Base-by-base conservation (phyloP, 768 basidiomycete genomes). In the Suillus hirtellus region DNA sequence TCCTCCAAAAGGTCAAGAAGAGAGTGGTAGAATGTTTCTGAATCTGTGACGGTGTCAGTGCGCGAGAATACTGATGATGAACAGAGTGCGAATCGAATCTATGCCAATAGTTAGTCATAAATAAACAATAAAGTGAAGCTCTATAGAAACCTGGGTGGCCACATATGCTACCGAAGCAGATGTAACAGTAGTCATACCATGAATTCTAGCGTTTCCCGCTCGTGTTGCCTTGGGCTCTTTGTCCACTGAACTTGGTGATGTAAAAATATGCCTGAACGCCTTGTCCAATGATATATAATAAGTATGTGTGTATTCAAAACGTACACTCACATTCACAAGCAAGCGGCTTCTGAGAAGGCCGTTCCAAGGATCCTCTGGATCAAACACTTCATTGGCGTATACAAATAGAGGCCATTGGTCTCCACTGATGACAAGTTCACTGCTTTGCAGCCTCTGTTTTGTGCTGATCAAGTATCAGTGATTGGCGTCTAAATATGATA, bases 201-300 rank as follows among this genome's bases (percentile, higher is more conserved):
- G 69, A 37, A 69, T 63, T 10, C 60, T 24, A 7, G 65, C 62
- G 53, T 72, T 72, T 9, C 71, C 70, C 2, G 66, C 71, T 42
- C 65, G 43, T 2, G 73, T 72, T 2, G 73, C 73, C 60, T 68
- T 72, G 14, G 61, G 55, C 50, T 69, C 72, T 44, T 70, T 69
- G 37, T 74, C 65, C 8, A 73, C 71, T 9, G 71, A 73, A 52
- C 73, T 74, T 2, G 73, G 72, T 1, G 69, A 73, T 8, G 69
- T 76, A 52, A 76, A 76, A 19, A 76, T 61, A 61, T 73, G 70
- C 50, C 70, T 73, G 37, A 55, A 72, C 2, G 68, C 72, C 74
- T 74, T 38, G 21, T 46, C 5, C 5, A n/a, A 4, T 1, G 19
- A 11, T 10, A 11, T 46, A 46, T 9, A 44, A 40, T 44, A 52